Percentiles rank a stretch among this genome's conserved stretches.
Conservation (phyloP, 2,329 filamentous ascomycete species). For the Leptographium wingfieldii region DNA sequence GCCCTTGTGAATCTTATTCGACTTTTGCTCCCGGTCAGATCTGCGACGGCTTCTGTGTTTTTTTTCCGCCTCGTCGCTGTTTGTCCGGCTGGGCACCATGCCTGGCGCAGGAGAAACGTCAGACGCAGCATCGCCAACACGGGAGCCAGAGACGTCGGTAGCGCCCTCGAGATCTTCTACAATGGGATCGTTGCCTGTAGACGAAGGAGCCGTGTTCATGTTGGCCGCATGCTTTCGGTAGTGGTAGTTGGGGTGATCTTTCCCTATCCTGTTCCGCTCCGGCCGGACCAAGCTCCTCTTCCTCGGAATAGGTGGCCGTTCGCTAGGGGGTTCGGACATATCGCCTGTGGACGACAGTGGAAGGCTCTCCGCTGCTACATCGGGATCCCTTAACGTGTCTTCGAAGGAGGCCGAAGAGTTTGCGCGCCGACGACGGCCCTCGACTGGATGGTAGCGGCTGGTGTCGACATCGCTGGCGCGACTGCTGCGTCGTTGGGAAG, state of each 20-base stretch:
- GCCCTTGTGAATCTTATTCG: constrained; percentile 53
- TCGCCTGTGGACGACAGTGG: constrained; percentile 39
- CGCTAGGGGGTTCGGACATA: constrained; percentile 15
- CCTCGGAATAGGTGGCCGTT: constrained; percentile 31
- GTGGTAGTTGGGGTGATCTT: constrained; percentile 86
- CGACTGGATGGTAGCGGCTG: constrained; percentile 35
- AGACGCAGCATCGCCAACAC: constrained; percentile 17
- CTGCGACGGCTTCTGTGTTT: neutral
- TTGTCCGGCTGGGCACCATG: constrained; percentile 21
- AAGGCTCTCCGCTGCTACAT: constrained; percentile 40
- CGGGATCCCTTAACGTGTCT: constrained; percentile 43
- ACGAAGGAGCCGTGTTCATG: constrained; percentile 81
- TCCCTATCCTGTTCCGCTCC: constrained; percentile 74
- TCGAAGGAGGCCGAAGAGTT: constrained; percentile 40
- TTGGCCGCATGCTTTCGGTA: constrained; percentile 91
- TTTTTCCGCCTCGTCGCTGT: constrained; percentile 25
- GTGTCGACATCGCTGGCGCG: constrained; percentile 60
- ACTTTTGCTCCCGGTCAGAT: constrained; percentile 27
- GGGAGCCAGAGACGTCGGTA: constrained; percentile 28
- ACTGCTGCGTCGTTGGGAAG: constrained; percentile 53
- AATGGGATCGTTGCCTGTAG: constrained; percentile 83
- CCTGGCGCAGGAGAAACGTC: constrained; percentile 19
- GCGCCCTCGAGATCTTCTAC: constrained; percentile 63
- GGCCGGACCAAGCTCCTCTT: constrained; percentile 85
- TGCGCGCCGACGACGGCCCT: constrained; percentile 38